Evolutionary conservation across 1,139 yeast genomes (phyloP).

Genomic region (Yamadazyma pseudoaaseri): DNA sequence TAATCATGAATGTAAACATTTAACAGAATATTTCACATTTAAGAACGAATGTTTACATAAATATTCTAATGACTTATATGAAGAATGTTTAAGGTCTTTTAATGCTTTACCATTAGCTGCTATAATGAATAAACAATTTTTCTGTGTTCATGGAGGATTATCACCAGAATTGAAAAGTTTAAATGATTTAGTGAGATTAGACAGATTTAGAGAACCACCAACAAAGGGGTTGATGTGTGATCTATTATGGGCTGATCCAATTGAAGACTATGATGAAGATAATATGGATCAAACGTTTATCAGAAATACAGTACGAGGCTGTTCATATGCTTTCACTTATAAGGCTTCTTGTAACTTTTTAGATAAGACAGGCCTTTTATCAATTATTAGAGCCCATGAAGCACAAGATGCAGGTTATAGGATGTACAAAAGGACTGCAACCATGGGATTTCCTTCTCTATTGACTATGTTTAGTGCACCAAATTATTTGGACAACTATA

Average conservation of each 20-base stretch:
- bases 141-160: slow-evolving; percentile 97
- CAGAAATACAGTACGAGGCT: slow-evolving; percentile 81
- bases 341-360: slow-evolving; percentile 81
- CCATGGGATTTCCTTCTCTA: slow-evolving; percentile 90
- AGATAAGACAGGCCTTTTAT: slow-evolving; percentile 74
- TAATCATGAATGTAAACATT: slow-evolving; percentile 92
- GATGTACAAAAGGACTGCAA: slow-evolving; percentile 83
- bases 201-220: slow-evolving; percentile 92
- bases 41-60: slow-evolving; percentile 89
- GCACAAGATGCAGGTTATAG: slow-evolving; percentile 98
- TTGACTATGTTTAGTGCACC: slow-evolving; percentile 96
- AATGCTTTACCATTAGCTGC: slow-evolving; percentile 92
- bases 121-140: slow-evolving; percentile 88
- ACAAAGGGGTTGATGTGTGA: slow-evolving; percentile 95
- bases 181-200: slow-evolving; percentile 66
- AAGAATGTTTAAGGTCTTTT: slow-evolving; percentile 75
- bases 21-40: slow-evolving; percentile 92
- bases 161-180: slow-evolving; percentile 78
- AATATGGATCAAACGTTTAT: slow-evolving; percentile 51
- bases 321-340: slow-evolving; percentile 88
- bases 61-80: slow-evolving; percentile 67
- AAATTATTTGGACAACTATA: slow-evolving; percentile 88
- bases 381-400: slow-evolving; percentile 92
- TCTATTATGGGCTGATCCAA: slow-evolving; percentile 93
- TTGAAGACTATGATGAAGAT: slow-evolving; percentile 81